Evolutionary conservation across 202 grass and related monocot genomes (phyloP).

Genomic region (Cymbopogon flexuosus): DNA sequence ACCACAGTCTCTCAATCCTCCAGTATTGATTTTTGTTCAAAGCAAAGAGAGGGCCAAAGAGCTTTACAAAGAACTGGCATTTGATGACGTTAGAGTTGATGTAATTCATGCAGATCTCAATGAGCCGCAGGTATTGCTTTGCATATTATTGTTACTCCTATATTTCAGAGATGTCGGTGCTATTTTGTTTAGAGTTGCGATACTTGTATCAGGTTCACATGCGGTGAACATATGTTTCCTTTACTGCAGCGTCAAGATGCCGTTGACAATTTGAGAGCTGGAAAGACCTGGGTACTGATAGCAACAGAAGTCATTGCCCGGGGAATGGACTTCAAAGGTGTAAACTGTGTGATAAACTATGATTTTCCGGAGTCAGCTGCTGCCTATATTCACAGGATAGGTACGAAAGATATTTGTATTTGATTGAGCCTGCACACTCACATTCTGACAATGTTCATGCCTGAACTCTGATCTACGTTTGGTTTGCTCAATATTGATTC

Average conservation of each 20-base stretch:
- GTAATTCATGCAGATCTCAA: constrained; percentile 87
- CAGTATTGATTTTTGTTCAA: constrained; percentile 89
- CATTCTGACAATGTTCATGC: background rate
- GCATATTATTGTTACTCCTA: background rate
- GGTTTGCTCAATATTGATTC: background rate
- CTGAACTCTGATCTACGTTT: background rate
- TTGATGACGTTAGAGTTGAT: constrained; percentile 77
- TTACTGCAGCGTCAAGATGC: constrained; percentile 74
- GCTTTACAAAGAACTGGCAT: constrained; percentile 87
- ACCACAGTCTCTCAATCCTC: constrained; percentile 72
- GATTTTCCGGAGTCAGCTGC: constrained; percentile 90
- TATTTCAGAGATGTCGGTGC: background rate
- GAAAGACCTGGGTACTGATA: constrained; percentile 85
- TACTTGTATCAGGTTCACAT: background rate
- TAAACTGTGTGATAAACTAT: constrained; percentile 88
- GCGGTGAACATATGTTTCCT: constrained; percentile 21
- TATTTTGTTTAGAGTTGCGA: background rate
- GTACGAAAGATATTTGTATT: constrained; percentile 33
- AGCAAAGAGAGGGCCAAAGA: constrained; percentile 97
- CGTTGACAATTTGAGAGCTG: constrained; percentile 90
- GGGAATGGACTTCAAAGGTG: constrained; percentile 96
- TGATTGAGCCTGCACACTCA: background rate
- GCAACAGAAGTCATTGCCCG: constrained; percentile 85
- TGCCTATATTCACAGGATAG: constrained; percentile 92
- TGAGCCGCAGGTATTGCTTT: constrained; percentile 68